Evolutionary conservation across 805 yeast species (phyloP), one percentile per base, ranked within the genome.

Genomic region (Cyberlindnera japonica): DNA sequence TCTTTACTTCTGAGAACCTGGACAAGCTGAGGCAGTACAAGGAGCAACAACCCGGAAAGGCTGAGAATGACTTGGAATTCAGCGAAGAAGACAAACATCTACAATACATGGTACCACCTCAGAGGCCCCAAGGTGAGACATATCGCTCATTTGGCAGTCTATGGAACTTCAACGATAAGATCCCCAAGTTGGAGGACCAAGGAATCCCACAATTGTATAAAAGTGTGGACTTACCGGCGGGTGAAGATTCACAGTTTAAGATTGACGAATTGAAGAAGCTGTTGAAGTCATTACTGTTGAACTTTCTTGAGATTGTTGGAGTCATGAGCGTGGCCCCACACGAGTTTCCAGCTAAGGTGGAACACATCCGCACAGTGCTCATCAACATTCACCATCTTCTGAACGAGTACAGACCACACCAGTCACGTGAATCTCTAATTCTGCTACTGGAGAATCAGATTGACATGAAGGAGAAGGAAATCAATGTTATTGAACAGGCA

Each of bases 381-480:
- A 83, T 91, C 57, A 93, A 93, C 57, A 80, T 93, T 48, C 97
- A 93, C 59, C 98, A 93, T 60, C 66, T 93, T 26, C 65, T 93
- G 43, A 93, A 93, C 59, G 89, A 90, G 38, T 93, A 93, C 62
- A 71, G 99, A 45, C 93, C 97, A 3, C 98, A 93, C 62, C 99
- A 93, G 58, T 83, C 95, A 3, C 71, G 97, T 38, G 99, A 93
- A 55, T 81, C 90, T 36, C 68, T 93, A 48, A 86, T 89, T 31
- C 70, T 87, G 69, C 67, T 83, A 39, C 64, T 87, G 57, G 79
- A 75, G 52, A 81, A 77, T 38, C 89, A 84, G 55, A 75, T 91
- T 24, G 84, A 76, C 36, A 68, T 72, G 31, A 83, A 83, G 52
- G 68, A 69, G 37, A 55, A 61, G 5, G 83, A 81, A 45, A 81